Evolutionary conservation across 2,329 filamentous ascomycete genomes (phyloP).

Genomic region (Arthroderma uncinatum): DNA sequence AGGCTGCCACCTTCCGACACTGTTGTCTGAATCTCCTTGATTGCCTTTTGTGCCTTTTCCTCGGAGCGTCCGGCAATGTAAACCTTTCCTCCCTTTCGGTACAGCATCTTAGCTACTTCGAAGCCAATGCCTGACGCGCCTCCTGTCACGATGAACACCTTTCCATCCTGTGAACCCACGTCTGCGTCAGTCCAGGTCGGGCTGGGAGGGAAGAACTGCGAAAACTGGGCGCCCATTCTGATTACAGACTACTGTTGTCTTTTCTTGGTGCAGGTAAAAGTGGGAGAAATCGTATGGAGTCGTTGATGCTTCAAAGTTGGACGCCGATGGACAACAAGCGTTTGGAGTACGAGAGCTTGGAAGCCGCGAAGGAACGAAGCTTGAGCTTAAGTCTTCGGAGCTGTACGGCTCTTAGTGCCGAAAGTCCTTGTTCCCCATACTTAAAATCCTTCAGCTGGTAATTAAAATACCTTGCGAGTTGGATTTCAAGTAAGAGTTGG

Average conservation of each 20-base stretch:
- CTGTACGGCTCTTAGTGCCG: background rate
- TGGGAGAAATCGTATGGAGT: too few species aligned
- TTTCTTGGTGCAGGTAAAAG: background rate
- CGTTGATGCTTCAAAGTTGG: background rate
- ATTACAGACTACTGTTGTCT: background rate
- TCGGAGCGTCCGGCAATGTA: constrained; percentile 36
- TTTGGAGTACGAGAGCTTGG: too few species aligned
- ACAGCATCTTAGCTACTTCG: constrained; percentile 32
- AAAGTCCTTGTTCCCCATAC: background rate
- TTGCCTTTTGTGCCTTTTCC: constrained; percentile 30
- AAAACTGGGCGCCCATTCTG: constrained; percentile 4
- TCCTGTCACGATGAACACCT: constrained; percentile 33
- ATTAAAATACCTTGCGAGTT: too few species aligned
- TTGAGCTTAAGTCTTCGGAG: background rate
- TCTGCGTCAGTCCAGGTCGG: constrained; percentile 17
- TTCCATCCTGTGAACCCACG: constrained; percentile 15
- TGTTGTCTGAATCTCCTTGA: constrained; percentile 27
- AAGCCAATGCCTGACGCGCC: constrained; percentile 31
- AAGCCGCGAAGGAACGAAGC: too few species aligned
- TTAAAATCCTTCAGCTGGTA: background rate
- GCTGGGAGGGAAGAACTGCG: constrained; percentile 13
- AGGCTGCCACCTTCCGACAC: constrained; percentile 20
- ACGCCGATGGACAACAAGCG: background rate
- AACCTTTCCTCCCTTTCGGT: constrained; percentile 34
- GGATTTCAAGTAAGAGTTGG: too few species aligned